Base-by-base conservation (phyloP, 495 filamentous ascomycete genomes). In the Penicillium waksmanii region DNA sequence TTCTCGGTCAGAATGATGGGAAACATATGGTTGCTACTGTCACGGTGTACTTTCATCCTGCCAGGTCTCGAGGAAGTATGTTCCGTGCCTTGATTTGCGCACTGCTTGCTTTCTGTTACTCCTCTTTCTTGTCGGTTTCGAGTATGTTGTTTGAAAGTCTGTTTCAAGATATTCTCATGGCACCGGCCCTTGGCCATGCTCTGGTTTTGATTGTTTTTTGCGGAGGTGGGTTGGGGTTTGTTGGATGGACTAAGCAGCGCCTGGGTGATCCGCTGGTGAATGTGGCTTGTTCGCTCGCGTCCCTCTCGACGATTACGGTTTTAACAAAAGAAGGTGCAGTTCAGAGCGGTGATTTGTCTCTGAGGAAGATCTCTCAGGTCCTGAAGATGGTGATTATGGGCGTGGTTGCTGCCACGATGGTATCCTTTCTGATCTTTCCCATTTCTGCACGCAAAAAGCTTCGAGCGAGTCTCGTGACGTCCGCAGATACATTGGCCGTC, bases 31-130 rank as follows among this genome's bases (percentile, higher is more conserved):
- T 96, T 40, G 91, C 92, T 49, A 96, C 93, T 3, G 84, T 96
- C 50, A 92, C 90, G 18, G 93, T 97, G 10, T 98, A 97, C 66
- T 98, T 98, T 73, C 93, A 98, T 72, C 94, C 95, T n/a, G 92
- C 93, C 12, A 81, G 95, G 58, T 88, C 91, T 18, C 85, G 88
- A 46, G 95, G 95, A 5, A 93, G 91, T 71, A 97, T 96, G 93
- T 85, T 87, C 56, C 89, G 96, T 69, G 94, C 94, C 6, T 86
- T 89, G 25, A 69, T 96, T n/a, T 89, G 93, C 60, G 92, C 93
- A 4, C 71, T 90, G 51, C 76, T 88, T 21, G 94, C 93, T 1
- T 91, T 97, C 58, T 73, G 85, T 44, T 98, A 97, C 70, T 90
- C 92, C 15, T 85, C 88, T 46, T 81, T 91, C 56, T 75, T 98